These are phyloP conservation scores for Neoascochyta sp. DNA, from an alignment of 2,329 filamentous ascomycete species.

Conservation along the genomic window DNA sequence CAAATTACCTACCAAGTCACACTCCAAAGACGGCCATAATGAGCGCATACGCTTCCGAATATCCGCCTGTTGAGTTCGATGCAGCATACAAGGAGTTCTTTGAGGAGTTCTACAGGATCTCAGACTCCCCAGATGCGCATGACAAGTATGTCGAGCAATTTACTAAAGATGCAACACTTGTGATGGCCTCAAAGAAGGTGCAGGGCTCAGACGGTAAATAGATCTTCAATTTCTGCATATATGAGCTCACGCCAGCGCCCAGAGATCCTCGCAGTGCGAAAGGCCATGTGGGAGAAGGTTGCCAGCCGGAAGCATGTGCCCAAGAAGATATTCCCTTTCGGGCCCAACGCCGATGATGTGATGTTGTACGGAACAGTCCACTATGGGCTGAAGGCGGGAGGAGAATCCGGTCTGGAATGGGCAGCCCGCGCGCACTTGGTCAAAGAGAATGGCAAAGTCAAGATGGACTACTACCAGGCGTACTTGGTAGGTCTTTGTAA, in stretches of 20 bases:
- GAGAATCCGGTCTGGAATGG: constrained; percentile 50
- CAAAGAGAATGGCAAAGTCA: constrained; percentile 52
- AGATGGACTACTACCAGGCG: constrained; percentile 54
- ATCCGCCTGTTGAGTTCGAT: constrained; percentile 37
- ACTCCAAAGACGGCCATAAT: constrained; percentile 16
- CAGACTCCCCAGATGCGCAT: constrained; percentile 48
- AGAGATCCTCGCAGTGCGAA: constrained; percentile 52
- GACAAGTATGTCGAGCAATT: constrained; percentile 49
- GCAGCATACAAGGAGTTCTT: constrained; percentile 45
- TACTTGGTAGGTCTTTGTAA: constrained; percentile 46
- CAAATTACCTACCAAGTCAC: too few relatives aligned
- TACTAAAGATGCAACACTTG: constrained; percentile 48
- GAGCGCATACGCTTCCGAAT: constrained; percentile 34
- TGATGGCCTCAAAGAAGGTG: constrained; percentile 51
- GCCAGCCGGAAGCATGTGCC: constrained; percentile 46
- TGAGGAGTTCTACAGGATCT: constrained; percentile 46
- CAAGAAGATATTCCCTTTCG: constrained; percentile 51
- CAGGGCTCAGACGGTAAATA: constrained; percentile 45
- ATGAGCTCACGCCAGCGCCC: background rate
- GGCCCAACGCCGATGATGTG: constrained; percentile 45
- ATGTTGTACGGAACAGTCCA: constrained; percentile 55
- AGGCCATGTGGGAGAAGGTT: constrained; percentile 53
- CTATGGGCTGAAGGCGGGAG: constrained; percentile 52
- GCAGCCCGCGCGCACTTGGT: constrained; percentile 53
- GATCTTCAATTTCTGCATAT: background rate